phyloP scores from a whole-genome alignment of 805 yeast genomes.

The Lipomyces yamadae region DNA sequence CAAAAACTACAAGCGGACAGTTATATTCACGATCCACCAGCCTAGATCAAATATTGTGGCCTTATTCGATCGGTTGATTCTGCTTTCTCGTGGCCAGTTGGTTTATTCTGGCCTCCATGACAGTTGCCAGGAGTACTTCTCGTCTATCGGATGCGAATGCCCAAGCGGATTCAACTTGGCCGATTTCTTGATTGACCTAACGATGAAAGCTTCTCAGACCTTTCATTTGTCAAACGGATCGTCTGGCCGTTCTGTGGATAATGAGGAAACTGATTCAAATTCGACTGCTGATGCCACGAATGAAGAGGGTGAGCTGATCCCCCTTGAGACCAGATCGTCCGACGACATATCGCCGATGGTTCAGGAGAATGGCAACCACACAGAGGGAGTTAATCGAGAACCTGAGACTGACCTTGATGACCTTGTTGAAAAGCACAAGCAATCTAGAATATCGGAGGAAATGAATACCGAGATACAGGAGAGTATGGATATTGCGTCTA shows the following conservation, averaged over 20 bases:
- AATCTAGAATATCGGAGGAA: slow-evolving; percentile 39
- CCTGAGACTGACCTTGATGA: slow-evolving; percentile 37
- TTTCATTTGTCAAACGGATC: slow-evolving; percentile 13
- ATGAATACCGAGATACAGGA: slow-evolving; percentile 42
- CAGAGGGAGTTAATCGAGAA: not conserved
- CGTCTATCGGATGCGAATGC: slow-evolving; percentile 74
- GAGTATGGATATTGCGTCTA: slow-evolving; percentile 20
- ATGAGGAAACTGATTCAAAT: slow-evolving; percentile 5
- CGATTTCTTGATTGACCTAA: slow-evolving; percentile 80
- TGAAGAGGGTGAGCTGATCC: slow-evolving; percentile 28
- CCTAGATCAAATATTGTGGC: slow-evolving; percentile 96
- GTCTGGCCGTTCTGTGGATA: not conserved
- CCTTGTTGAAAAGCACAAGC: slow-evolving; percentile 43
- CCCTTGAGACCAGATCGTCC: slow-evolving; percentile 16
- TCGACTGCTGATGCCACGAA: slow-evolving; percentile 12
- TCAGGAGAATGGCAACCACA: not conserved
- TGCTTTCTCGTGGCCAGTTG: slow-evolving; percentile 82
- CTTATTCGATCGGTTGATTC: slow-evolving; percentile 77
- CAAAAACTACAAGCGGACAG: slow-evolving; percentile 78
- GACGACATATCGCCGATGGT: slow-evolving; percentile 11
- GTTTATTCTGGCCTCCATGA: slow-evolving; percentile 87
- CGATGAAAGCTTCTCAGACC: slow-evolving; percentile 58
- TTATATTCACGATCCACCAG: slow-evolving; percentile 93
- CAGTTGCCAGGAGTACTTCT: slow-evolving; percentile 75
- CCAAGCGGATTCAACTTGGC: slow-evolving; percentile 93